Conservation (phyloP, 768 basidiomycete species). For the Hypsizygus marmoreus region DNA sequence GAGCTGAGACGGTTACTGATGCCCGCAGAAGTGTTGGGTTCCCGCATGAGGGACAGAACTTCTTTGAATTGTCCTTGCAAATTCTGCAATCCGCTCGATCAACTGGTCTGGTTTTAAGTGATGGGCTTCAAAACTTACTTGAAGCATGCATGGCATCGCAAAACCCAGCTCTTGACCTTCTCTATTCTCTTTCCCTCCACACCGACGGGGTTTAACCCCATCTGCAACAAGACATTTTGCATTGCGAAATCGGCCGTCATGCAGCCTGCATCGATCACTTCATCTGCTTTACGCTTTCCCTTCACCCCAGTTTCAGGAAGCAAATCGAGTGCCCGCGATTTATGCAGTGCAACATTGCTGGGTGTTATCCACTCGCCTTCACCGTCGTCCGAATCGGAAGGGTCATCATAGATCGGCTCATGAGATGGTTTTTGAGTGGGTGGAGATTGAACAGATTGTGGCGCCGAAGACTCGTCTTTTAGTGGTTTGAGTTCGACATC, state of each 20-base stretch:
- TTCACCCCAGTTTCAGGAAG: slow-evolving; percentile 57
- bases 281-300: slow-evolving; percentile 39
- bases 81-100: slow-evolving; percentile 51
- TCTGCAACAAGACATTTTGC: slow-evolving; percentile 95
- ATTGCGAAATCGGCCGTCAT: slow-evolving; percentile 99
- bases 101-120: slow-evolving; percentile 3
- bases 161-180: slow-evolving; percentile 92
- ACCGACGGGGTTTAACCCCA: slow-evolving; percentile 88
- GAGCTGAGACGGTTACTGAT: slow-evolving; percentile 82
- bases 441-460: slow-evolving; percentile 5
- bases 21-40: slow-evolving; percentile 88
- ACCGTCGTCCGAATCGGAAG: slow-evolving; percentile 76
- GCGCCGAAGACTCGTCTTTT: slow-evolving; percentile 22
- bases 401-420: slow-evolving; percentile 67
- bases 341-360: slow-evolving; percentile 79
- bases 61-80: slow-evolving; percentile 92
- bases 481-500: slow-evolving; percentile 46
- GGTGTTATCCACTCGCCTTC: slow-evolving; percentile 99
- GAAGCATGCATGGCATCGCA: slow-evolving; percentile 98
- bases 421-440: slow-evolving; percentile 15
- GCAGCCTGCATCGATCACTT: slow-evolving; percentile 70
- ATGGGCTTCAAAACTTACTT: slow-evolving; percentile 67
- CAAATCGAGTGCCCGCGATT: slow-evolving; percentile 83
- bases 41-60: slow-evolving; percentile 98
- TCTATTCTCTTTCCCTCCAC: slow-evolving; percentile 89